A percentile compares a stretch with the other conserved stretches of the same genome.
phyloP scores from a whole-genome alignment of 257 asterid species.

The Nemophila menziesii region DNA sequence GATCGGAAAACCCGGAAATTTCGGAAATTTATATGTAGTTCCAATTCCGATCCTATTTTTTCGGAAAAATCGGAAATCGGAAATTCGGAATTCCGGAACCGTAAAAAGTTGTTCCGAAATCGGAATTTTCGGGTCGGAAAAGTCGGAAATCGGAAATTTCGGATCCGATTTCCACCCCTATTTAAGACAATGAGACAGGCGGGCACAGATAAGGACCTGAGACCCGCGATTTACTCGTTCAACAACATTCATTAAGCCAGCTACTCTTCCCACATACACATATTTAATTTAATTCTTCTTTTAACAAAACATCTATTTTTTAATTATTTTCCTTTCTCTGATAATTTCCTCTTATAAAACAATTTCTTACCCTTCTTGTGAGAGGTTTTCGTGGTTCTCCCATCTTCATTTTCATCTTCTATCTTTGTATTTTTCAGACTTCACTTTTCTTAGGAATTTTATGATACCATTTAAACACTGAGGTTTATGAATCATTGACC shows the following conservation, averaged over 20 bases:
- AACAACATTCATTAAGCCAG: background rate
- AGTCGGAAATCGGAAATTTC: no score
- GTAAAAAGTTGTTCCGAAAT: no score
- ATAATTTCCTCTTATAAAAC: background rate
- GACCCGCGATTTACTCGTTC: background rate
- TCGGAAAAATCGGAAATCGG: no score
- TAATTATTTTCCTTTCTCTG: background rate
- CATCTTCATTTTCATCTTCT: conserved; percentile 6
- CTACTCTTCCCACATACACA: background rate
- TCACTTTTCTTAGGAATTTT: conserved; percentile 4
- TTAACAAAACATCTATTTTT: no score
- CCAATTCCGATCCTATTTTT: no score
- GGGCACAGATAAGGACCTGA: background rate
- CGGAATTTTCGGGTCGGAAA: no score
- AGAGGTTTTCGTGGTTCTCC: conserved; percentile 29
- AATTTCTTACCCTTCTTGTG: conserved; percentile 12
- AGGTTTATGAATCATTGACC: background rate
- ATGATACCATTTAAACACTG: conserved; percentile 4
- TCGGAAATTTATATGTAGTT: no score
- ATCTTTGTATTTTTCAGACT: conserved; percentile 3
- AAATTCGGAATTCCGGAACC: no score
- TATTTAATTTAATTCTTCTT: background rate
- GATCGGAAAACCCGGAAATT: no score
- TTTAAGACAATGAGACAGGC: background rate
- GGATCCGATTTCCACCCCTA: no score